Evolutionary conservation across 257 asterid genomes (phyloP).

Genomic region (Eucommia ulmoides): DNA sequence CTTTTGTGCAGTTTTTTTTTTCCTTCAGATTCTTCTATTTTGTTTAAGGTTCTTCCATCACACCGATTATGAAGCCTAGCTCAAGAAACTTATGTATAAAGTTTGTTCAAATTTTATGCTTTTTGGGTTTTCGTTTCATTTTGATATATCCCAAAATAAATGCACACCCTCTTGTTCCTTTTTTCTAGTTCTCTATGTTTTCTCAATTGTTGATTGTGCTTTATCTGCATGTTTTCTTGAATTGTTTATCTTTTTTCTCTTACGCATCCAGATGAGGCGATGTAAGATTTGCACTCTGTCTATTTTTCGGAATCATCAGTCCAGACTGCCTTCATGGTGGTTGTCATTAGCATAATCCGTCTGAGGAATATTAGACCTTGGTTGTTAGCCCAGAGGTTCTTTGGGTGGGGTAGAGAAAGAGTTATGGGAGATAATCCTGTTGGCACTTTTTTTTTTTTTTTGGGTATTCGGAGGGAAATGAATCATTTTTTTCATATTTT

Average conservation of each 20-base stretch:
- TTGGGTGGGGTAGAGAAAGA: too few relatives aligned
- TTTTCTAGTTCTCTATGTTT: too few relatives aligned
- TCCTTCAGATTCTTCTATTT: conserved; percentile 18
- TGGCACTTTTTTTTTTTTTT: too few relatives aligned
- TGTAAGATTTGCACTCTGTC: neutral
- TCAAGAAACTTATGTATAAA: neutral
- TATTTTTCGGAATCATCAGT: too few relatives aligned
- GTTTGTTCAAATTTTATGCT: neutral
- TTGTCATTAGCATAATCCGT: too few relatives aligned
- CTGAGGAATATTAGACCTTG: too few relatives aligned
- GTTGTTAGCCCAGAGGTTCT: too few relatives aligned
- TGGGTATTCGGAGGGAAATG: too few relatives aligned
- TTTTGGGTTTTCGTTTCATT: neutral
- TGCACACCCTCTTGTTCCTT: neutral
- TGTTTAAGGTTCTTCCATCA: conserved; percentile 15
- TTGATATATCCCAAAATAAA: neutral
- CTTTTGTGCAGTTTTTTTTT: conserved; percentile 18
- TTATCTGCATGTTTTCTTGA: neutral
- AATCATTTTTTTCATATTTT: too few relatives aligned
- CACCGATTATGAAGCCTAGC: neutral
- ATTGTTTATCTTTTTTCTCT: neutral
- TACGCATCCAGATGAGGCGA: neutral
- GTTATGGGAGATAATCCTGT: too few relatives aligned
- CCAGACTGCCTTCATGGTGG: too few relatives aligned
- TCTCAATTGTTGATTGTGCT: neutral